Conservation (phyloP, 2,329 filamentous ascomycete species). For the Daldinia sp. region DNA sequence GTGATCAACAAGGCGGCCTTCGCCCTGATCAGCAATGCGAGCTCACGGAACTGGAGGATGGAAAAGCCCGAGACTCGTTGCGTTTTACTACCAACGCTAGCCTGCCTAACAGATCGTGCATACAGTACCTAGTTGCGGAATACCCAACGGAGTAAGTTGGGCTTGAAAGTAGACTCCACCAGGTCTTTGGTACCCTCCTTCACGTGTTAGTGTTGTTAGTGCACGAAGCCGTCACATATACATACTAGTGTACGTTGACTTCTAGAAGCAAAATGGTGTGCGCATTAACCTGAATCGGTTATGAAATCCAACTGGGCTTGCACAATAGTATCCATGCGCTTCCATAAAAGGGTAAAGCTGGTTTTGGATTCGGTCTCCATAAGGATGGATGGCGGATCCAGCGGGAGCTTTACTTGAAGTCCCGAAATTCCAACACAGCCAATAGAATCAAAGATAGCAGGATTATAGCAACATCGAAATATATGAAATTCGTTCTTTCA, state of each 20-base stretch:
- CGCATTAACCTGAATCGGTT: constrained; percentile 8
- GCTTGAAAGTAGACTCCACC: constrained; percentile 32
- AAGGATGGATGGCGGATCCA: constrained; percentile 6
- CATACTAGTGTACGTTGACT: constrained; percentile 1
- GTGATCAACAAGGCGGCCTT: constrained; percentile 25
- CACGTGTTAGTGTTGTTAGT: constrained; percentile 32
- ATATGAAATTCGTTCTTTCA: not conserved
- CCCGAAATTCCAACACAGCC: constrained; percentile 6
- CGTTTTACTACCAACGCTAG: constrained; percentile 22
- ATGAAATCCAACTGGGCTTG: not conserved
- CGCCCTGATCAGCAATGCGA: constrained; percentile 33
- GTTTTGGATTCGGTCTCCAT: not conserved
- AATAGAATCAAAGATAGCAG: constrained; percentile 11
- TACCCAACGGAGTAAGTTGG: constrained; percentile 33
- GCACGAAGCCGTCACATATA: constrained; percentile 17
- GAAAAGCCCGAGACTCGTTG: constrained; percentile 15
- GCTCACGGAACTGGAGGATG: constrained; percentile 16
- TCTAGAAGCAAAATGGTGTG: constrained; percentile 5
- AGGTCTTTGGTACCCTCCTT: constrained; percentile 20
- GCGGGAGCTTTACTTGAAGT: constrained; percentile 8
- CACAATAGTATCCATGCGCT: not conserved
- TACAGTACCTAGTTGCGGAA: constrained; percentile 19
- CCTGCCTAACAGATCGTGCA: constrained; percentile 29
- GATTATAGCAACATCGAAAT: constrained; percentile 5
- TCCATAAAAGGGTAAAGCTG: not conserved